These are phyloP conservation scores for Trichoderma parareesei DNA, from an alignment of 495 filamentous ascomycete species.

Conservation along the genomic window DNA sequence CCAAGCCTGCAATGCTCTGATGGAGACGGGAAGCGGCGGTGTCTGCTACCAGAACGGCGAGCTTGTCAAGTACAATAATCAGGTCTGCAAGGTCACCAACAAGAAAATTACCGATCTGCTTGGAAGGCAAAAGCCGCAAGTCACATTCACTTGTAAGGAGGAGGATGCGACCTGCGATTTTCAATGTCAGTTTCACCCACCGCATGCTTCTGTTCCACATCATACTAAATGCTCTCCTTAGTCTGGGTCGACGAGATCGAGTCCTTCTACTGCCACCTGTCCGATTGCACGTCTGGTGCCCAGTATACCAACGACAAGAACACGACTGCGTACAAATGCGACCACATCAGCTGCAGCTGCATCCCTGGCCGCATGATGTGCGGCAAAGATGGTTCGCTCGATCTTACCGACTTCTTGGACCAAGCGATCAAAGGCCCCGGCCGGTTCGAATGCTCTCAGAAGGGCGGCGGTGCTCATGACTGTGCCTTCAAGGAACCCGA, in stretches of 20 bases:
- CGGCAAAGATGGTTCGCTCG: conserved; percentile 81
- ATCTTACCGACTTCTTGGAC: conserved; percentile 80
- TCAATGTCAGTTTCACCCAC: conserved; percentile 57
- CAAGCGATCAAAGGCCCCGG: conserved; percentile 79
- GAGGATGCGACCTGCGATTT: conserved; percentile 73
- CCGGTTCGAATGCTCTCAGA: conserved; percentile 63
- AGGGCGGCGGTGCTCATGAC: conserved; percentile 46
- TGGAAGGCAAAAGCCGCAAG: conserved; percentile 75
- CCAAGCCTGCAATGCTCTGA: conserved; percentile 74
- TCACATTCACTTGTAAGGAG: conserved; percentile 86
- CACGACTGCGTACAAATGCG: conserved; percentile 72
- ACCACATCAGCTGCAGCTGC: conserved; percentile 78
- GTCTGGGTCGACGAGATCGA: conserved; percentile 91
- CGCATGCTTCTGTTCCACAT: not conserved
- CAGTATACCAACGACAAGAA: conserved; percentile 65
- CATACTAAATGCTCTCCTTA: conserved; percentile 37
- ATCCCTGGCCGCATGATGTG: conserved; percentile 89
- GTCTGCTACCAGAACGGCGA: conserved; percentile 89
- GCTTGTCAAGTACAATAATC: conserved; percentile 87
- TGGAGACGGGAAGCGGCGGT: conserved; percentile 67
- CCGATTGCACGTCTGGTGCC: conserved; percentile 66
- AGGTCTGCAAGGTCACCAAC: conserved; percentile 98
- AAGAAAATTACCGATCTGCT: conserved; percentile 80
- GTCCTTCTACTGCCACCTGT: conserved; percentile 90
- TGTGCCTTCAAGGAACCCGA: conserved; percentile 83